phyloP scores from a whole-genome alignment of 2,329 filamentous ascomycete genomes.

The Colletotrichum tofieldiae region DNA sequence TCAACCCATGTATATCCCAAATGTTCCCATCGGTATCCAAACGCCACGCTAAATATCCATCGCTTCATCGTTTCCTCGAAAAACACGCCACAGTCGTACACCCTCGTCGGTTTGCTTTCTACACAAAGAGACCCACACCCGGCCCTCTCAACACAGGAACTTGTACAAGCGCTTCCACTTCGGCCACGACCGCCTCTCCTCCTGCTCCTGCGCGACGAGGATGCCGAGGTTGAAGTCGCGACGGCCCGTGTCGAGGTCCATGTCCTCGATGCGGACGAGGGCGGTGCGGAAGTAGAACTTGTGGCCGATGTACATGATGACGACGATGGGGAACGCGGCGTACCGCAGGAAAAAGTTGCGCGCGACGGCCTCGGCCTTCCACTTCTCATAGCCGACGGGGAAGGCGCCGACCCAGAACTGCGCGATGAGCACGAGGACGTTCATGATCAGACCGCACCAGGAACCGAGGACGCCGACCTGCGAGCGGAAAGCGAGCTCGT shows the following conservation, averaged over 20 bases:
- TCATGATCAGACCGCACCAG: slow-evolving; percentile 84
- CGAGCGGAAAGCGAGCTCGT: slow-evolving; percentile 85
- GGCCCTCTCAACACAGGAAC: slow-evolving; percentile 72
- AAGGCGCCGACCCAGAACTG: slow-evolving; percentile 92
- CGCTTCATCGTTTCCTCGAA: background rate
- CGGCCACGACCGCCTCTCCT: slow-evolving; percentile 81
- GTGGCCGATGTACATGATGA: slow-evolving; percentile 79
- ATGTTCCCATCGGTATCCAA: background rate
- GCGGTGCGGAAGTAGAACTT: slow-evolving; percentile 82
- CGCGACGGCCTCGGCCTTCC: slow-evolving; percentile 63
- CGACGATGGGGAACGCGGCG: slow-evolving; percentile 78
- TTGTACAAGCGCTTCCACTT: slow-evolving; percentile 84
- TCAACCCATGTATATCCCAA: background rate
- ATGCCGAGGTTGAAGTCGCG: slow-evolving; percentile 87
- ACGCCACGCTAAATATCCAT: slow-evolving; percentile 13
- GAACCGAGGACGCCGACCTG: slow-evolving; percentile 86
- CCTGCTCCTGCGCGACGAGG: slow-evolving; percentile 83
- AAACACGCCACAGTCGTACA: background rate
- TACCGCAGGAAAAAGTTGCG: slow-evolving; percentile 82
- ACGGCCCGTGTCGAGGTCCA: slow-evolving; percentile 90
- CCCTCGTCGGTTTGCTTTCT: too few relatives aligned
- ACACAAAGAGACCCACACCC: background rate
- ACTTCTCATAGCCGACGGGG: slow-evolving; percentile 73
- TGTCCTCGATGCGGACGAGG: slow-evolving; percentile 78
- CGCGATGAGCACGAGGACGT: slow-evolving; percentile 81